A percentile compares a stretch with the other conserved stretches of the same genome.
These are phyloP conservation scores for Coemansia sp. DNA, from an alignment of 192 early-diverging fungal species.

Conservation along the genomic window DNA sequence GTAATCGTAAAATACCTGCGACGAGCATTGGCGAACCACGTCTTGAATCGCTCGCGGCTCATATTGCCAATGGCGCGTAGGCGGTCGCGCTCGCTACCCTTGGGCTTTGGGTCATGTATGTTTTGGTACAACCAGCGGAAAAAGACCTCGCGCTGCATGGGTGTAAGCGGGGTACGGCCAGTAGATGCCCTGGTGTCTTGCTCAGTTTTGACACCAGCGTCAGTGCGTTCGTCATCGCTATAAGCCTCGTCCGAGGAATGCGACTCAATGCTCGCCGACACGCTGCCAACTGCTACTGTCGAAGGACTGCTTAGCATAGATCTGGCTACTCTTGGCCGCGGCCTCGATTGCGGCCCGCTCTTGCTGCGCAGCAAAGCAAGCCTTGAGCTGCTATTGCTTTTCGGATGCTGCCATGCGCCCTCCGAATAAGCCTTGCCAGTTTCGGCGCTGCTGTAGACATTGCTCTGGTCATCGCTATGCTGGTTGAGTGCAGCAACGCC, in stretches of 20 bases:
- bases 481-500: neutral
- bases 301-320: conserved; percentile 10
- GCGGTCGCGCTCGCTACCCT: conserved; percentile 49
- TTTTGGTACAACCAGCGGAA: conserved; percentile 52
- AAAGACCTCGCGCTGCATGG: conserved; percentile 36
- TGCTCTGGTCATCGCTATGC: neutral
- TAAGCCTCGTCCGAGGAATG: conserved; percentile 23
- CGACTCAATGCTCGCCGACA: conserved; percentile 1
- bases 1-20: conserved; percentile 49
- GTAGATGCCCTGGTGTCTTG: conserved; percentile 7
- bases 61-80: conserved; percentile 47
- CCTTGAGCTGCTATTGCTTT: conserved; percentile 1
- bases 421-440: neutral
- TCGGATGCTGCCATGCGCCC: neutral
- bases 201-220: neutral
- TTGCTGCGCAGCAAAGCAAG: conserved; percentile 10
- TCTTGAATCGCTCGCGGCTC: conserved; percentile 54
- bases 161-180: conserved; percentile 33
- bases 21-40: conserved; percentile 56
- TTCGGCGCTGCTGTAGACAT: neutral
- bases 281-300: neutral
- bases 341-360: neutral
- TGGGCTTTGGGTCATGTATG: conserved; percentile 52
- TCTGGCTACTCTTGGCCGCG: neutral
- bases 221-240: conserved; percentile 17